Evolutionary conservation across 768 basidiomycete species (phyloP).

Genomic region (Fistulinella prunicolor): DNA sequence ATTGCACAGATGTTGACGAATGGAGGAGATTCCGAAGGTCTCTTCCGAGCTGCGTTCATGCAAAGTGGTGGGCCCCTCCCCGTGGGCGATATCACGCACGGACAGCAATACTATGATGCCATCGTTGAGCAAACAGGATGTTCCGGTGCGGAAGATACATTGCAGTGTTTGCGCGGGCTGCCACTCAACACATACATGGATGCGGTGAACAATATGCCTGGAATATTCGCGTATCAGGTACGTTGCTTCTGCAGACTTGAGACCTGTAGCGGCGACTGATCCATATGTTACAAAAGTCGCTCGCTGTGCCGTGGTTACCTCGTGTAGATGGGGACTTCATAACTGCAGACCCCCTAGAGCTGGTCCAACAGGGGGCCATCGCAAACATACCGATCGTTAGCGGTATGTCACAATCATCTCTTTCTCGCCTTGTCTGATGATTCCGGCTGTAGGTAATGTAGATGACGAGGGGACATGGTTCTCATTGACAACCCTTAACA

Average conservation of each 20-base stretch:
- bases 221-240: constrained; percentile 34
- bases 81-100: constrained; percentile 16
- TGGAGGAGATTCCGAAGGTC: constrained; percentile 19
- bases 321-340: constrained; percentile 41
- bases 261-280: background rate
- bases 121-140: constrained; percentile 33
- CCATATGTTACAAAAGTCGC: constrained; percentile 5
- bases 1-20: constrained; percentile 30
- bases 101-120: constrained; percentile 28
- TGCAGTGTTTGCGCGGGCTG: constrained; percentile 34
- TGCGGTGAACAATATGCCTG: constrained; percentile 34
- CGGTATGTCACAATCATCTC: constrained; percentile 6
- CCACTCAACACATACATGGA: constrained; percentile 29
- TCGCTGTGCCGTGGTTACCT: constrained; percentile 36
- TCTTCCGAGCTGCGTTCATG: constrained; percentile 35
- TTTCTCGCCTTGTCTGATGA: background rate
- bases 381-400: constrained; percentile 19
- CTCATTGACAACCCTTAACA: constrained; percentile 43
- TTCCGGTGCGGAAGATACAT: constrained; percentile 20
- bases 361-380: constrained; percentile 35
- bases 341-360: constrained; percentile 27
- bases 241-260: background rate
- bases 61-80: constrained; percentile 38
- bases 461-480: constrained; percentile 47
- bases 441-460: constrained; percentile 27